phyloP scores from a whole-genome alignment of 495 filamentous ascomycete genomes.

The Penicillium arizonense region DNA sequence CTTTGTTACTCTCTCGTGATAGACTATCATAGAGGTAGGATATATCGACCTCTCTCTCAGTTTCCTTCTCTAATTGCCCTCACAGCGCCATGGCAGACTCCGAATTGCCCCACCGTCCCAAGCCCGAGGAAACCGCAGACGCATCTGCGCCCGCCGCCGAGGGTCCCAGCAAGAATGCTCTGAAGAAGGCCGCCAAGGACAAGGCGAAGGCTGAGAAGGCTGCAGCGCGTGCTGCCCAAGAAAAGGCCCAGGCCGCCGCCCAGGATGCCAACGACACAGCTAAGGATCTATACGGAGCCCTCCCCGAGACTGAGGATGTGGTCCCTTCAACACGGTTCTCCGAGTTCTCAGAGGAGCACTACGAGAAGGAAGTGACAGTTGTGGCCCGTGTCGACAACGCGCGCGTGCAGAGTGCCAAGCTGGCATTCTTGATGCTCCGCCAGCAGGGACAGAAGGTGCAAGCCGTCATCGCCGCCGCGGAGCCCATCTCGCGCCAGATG shows the following conservation, averaged over 20 bases:
- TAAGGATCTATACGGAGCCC: slow-evolving; percentile 64
- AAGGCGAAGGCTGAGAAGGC: slow-evolving; percentile 66
- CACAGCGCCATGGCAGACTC: slow-evolving; percentile 43
- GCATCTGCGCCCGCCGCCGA: slow-evolving; percentile 35
- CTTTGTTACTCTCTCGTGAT: slow-evolving; percentile 9
- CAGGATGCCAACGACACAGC: slow-evolving; percentile 65
- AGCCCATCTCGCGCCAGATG: slow-evolving; percentile 67
- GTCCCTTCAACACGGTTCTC: slow-evolving; percentile 35
- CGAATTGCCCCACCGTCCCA: slow-evolving; percentile 47
- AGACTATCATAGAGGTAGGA: slow-evolving; percentile 22
- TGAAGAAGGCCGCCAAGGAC: slow-evolving; percentile 68
- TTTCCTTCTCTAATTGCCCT: slow-evolving; percentile 6
- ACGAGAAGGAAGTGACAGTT: slow-evolving; percentile 75
- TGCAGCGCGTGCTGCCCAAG: slow-evolving; percentile 51
- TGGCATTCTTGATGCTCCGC: slow-evolving; percentile 87
- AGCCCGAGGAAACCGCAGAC: slow-evolving; percentile 42
- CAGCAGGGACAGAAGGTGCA: slow-evolving; percentile 82
- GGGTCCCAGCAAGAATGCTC: slow-evolving; percentile 58
- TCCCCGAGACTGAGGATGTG: slow-evolving; percentile 41
- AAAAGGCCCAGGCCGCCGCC: slow-evolving; percentile 48
- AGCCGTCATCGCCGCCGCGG: slow-evolving; percentile 62
- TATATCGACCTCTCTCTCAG: neutral
- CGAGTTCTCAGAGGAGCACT: slow-evolving; percentile 53
- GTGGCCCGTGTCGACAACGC: slow-evolving; percentile 85
- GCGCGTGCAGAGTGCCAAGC: slow-evolving; percentile 83